Percentiles rank a stretch among this genome's conserved stretches.
These are phyloP conservation scores for Ogataea methylovora DNA, from an alignment of 805 yeast species.

Conservation along the genomic window DNA sequence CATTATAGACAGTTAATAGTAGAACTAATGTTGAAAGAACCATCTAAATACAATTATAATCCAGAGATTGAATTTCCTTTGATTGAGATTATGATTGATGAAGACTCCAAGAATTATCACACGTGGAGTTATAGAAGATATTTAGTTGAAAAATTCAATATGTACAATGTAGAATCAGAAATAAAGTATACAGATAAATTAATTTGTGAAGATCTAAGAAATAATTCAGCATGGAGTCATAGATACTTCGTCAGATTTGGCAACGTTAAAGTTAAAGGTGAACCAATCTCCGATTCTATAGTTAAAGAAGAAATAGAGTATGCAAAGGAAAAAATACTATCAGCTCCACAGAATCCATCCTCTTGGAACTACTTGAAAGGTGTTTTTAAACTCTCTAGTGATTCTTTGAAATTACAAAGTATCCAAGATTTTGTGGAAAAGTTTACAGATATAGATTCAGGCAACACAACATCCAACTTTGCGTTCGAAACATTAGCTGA, in stretches of 20 bases:
- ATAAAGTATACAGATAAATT: constrained; percentile 38
- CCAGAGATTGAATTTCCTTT: constrained; percentile 58
- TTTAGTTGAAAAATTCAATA: constrained; percentile 54
- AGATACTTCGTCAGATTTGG: constrained; percentile 52
- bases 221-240: constrained; percentile 93
- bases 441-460: constrained; percentile 27
- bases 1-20: constrained; percentile 73
- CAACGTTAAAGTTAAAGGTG: constrained; percentile 7
- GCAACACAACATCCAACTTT: constrained; percentile 35
- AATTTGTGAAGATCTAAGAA: constrained; percentile 60
- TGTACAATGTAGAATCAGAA: constrained; percentile 41
- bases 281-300: constrained; percentile 8
- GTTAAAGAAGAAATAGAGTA: constrained; percentile 46
- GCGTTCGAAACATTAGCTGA: constrained; percentile 61
- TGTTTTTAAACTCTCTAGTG: constrained; percentile 26
- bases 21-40: constrained; percentile 17
- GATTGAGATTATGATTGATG: constrained; percentile 57
- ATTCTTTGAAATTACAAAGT: constrained; percentile 21
- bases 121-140: constrained; percentile 93
- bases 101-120: constrained; percentile 88
- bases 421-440: constrained; percentile 38
- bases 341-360: constrained; percentile 76
- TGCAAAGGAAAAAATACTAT: constrained; percentile 38
- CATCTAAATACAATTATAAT: constrained; percentile 21
- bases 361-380: constrained; percentile 82